Evolutionary conservation across 805 yeast species (phyloP).

Genomic region (Candida succiphila): DNA sequence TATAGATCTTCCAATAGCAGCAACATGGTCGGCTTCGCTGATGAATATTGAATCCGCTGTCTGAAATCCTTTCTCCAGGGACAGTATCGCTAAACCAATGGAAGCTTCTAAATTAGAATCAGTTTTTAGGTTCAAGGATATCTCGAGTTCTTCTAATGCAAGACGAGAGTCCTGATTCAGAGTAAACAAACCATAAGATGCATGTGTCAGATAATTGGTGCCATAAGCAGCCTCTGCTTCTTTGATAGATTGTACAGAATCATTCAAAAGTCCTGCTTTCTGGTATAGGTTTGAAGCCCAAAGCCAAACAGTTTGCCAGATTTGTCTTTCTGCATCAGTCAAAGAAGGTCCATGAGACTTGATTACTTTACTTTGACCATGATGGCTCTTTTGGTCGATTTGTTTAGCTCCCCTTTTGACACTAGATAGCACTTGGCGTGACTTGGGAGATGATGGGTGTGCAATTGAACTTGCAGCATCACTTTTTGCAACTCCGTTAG

Average conservation of each 20-base stretch:
- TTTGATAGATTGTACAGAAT: conserved; percentile 59
- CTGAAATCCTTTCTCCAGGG: conserved; percentile 24
- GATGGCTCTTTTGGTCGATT: too few species aligned
- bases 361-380: background rate
- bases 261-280: conserved; percentile 41
- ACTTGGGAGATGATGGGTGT: background rate
- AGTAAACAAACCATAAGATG: conserved; percentile 38
- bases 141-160: conserved; percentile 58
- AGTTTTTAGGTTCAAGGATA: conserved; percentile 37
- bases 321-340: background rate
- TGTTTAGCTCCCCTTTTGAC: too few species aligned
- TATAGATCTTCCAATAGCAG: conserved; percentile 52
- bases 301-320: conserved; percentile 58
- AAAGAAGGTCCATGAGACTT: background rate
- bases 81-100: conserved; percentile 43
- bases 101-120: conserved; percentile 41
- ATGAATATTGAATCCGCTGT: conserved; percentile 29
- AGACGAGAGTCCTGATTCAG: conserved; percentile 20
- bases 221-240: conserved; percentile 52
- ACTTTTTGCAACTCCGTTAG: background rate
- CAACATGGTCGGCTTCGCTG: conserved; percentile 43
- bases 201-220: conserved; percentile 37
- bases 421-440: background rate
- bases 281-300: conserved; percentile 60
- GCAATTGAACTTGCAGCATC: background rate